These are phyloP conservation scores for Alternaria sp. DNA, from an alignment of 2,329 filamentous ascomycete species.

Conservation along the genomic window DNA sequence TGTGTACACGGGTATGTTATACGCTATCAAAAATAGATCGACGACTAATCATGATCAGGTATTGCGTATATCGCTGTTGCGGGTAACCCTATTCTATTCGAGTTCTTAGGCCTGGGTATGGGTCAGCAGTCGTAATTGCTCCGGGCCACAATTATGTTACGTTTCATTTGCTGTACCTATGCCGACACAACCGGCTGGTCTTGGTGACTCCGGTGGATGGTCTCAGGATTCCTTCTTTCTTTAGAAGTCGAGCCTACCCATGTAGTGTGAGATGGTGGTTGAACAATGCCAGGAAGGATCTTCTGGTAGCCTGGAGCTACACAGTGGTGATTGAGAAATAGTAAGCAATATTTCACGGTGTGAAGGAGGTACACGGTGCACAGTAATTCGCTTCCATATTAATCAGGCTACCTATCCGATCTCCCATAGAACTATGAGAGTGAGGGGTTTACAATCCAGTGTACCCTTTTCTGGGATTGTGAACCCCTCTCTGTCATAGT, in stretches of 20 bases:
- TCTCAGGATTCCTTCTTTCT: not conserved
- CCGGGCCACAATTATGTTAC: not conserved
- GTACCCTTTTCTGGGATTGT: too few species aligned
- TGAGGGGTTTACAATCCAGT: too few species aligned
- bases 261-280: fast-evolving
- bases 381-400: not conserved
- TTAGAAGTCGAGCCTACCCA: not conserved
- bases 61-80: conserved; percentile 84
- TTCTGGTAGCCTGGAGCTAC: not conserved
- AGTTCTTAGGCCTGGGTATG: conserved; percentile 61
- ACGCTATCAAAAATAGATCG: not conserved
- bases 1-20: conserved; percentile 82
- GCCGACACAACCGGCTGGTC: not conserved
- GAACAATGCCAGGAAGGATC: fast-evolving
- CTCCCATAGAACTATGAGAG: not conserved
- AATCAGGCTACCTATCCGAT: not conserved
- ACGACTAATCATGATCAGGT: conserved; percentile 57
- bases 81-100: conserved; percentile 75
- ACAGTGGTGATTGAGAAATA: not conserved
- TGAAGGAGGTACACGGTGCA: fast-evolving
- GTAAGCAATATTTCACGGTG: not conserved
- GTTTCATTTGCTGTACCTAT: not conserved
- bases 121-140: conserved; percentile 14
- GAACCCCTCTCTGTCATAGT: too few species aligned
- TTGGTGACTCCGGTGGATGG: not conserved